Conservation (phyloP, 441 rosid species). For the Erysimum pusillum region DNA sequence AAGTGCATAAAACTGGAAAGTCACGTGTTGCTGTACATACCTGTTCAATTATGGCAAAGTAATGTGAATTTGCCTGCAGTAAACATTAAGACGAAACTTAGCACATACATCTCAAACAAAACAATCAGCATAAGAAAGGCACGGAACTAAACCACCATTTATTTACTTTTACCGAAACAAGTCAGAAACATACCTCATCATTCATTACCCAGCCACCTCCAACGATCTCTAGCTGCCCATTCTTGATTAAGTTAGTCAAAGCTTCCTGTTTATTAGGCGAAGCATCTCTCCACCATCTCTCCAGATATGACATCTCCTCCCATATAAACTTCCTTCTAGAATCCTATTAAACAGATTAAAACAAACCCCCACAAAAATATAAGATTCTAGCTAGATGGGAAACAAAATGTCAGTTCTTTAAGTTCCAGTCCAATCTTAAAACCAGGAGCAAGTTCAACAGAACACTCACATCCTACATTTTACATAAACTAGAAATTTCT, state of each 20-base stretch:
- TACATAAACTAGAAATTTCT: background rate
- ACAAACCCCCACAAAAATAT: constrained; percentile 2
- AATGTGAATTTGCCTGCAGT: constrained; percentile 97
- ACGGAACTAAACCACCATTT: background rate
- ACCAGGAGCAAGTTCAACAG: background rate
- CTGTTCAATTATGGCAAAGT: constrained; percentile 95
- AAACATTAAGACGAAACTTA: constrained; percentile 43
- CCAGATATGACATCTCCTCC: constrained; percentile 99
- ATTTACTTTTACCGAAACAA: background rate
- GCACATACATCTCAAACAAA: constrained; percentile 24
- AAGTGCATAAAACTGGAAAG: constrained; percentile 31
- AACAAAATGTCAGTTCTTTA: background rate
- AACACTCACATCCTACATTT: background rate
- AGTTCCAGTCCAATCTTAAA: background rate
- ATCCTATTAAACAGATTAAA: constrained; percentile 65
- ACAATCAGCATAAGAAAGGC: constrained; percentile 17
- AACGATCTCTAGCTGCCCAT: constrained; percentile 96
- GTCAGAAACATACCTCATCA: constrained; percentile 77
- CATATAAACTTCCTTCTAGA: constrained; percentile 89
- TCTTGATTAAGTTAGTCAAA: constrained; percentile 75
- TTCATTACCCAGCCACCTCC: constrained; percentile 99
- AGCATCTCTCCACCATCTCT: constrained; percentile 99
- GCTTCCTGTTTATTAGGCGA: constrained; percentile 69
- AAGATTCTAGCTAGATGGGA: constrained; percentile 2
- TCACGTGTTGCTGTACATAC: constrained; percentile 50